phyloP scores from a whole-genome alignment of 148 eudicot species.

The Diospyros lotus region DNA sequence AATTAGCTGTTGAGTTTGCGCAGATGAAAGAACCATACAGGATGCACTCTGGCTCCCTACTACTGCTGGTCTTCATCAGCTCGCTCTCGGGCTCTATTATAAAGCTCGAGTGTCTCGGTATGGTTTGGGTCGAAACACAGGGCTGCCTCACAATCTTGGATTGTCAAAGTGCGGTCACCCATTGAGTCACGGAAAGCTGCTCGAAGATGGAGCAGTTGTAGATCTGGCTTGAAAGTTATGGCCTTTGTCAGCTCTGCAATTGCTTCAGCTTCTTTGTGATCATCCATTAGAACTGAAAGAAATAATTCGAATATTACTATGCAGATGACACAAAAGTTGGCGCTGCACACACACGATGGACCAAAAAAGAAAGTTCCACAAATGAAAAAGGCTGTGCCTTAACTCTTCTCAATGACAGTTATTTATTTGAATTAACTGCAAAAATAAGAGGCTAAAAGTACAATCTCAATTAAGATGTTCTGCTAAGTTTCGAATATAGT shows the following conservation, averaged over 20 bases:
- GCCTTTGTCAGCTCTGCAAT: conserved; percentile 56
- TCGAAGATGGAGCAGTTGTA: conserved; percentile 67
- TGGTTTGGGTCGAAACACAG: conserved; percentile 61
- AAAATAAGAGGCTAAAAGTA: not conserved
- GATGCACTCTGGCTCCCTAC: conserved; percentile 8
- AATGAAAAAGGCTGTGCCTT: not conserved
- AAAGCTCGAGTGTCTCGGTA: conserved; percentile 52
- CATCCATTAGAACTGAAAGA: conserved; percentile 62
- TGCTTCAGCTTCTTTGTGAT: conserved; percentile 68
- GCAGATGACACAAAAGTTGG: not conserved
- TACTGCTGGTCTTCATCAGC: conserved; percentile 23
- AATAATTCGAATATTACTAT: not conserved
- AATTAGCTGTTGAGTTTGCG: conserved; percentile 11
- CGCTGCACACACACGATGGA: not conserved
- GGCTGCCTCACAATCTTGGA: conserved; percentile 64
- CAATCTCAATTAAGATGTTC: not conserved
- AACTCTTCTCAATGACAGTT: not conserved
- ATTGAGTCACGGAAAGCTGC: conserved; percentile 70
- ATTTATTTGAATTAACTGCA: not conserved
- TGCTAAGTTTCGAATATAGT: not conserved
- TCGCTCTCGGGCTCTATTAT: conserved; percentile 36
- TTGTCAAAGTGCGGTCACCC: conserved; percentile 40
- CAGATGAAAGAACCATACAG: not conserved
- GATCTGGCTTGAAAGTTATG: conserved; percentile 62
- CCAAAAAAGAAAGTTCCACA: not conserved